phyloP scores from a whole-genome alignment of 2,329 filamentous ascomycete species.

The Beauveria sp. region DNA sequence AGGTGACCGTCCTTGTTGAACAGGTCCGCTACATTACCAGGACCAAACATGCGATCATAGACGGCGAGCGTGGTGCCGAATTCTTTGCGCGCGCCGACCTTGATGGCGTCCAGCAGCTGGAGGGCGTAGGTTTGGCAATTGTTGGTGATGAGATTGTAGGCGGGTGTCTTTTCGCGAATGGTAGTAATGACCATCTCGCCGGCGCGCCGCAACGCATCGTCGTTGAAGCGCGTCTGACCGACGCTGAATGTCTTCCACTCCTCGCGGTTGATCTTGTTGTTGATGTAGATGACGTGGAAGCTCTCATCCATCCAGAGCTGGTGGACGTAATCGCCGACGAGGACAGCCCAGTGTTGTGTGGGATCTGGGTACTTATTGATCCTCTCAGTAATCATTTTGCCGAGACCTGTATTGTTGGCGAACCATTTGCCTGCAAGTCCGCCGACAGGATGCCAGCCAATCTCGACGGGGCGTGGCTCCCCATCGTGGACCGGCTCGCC shows the following conservation, averaged over 20 bases:
- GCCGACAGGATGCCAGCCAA: constrained; percentile 52
- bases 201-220: constrained; percentile 42
- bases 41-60: constrained; percentile 42
- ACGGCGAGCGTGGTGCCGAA: constrained; percentile 47
- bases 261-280: constrained; percentile 35
- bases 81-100: constrained; percentile 39
- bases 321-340: constrained; percentile 48
- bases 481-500: constrained; percentile 22
- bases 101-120: constrained; percentile 45
- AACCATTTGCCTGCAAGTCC: constrained; percentile 51
- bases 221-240: constrained; percentile 46
- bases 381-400: constrained; percentile 47
- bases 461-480: constrained; percentile 33
- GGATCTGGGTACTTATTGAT: constrained; percentile 49
- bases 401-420: constrained; percentile 46
- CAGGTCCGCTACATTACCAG: constrained; percentile 42
- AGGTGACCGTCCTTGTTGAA: constrained; percentile 29
- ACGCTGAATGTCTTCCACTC: constrained; percentile 45
- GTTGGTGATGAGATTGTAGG: constrained; percentile 52
- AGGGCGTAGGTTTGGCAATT: constrained; percentile 53
- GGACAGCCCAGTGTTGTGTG: constrained; percentile 52
- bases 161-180: constrained; percentile 40
- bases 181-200: constrained; percentile 45
- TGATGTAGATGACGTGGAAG: constrained; percentile 50
- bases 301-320: constrained; percentile 56